Base-by-base conservation (phyloP, 1,284 basidiomycete species). In the Ceratobasidium sp. region DNA sequence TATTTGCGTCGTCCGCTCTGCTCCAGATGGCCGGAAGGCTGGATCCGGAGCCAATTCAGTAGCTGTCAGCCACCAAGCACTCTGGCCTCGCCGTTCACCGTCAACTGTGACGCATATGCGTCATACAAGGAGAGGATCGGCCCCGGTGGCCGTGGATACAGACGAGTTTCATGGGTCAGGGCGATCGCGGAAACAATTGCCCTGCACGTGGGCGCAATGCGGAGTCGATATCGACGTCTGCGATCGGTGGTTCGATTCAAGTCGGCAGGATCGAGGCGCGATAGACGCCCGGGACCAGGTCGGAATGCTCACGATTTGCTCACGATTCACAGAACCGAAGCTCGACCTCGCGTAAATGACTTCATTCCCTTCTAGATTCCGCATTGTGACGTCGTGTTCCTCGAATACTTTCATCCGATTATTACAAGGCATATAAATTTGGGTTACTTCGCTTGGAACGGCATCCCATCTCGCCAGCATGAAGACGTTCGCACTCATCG, bases 401-500 rank as follows among this genome's bases (percentile, higher is more conserved):
- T 44, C 11, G n/a, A 40, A 49, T 51, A 29, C 17, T 51, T 37
- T 9, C 37, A 5, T 40, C 37, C 37, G 5, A 9, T 40, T 40
- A 11, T 54, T 46, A 11, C 59, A 29, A 52, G 37, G 46, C 22
- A 25, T 64, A 73, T 59, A 44, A 62, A 73, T 32, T 34, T 40
- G 43, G 15, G 44, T 19, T 49, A 2, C 44, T 52, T 64, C 19
- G 59, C 46, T 19, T 25, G 11, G 15, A 51, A 25, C 44, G 19
- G 34, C n/a, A 52, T 34, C 46, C 43, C 59, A 61, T 7, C 44
- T 52, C n/a, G 13, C 56, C 22, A 34, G 4, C 57, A 73, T 73
- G 70, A 73, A 73, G 70, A 49, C 56, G 17, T 46, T 61, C 22
- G 70, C 70, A 2, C 32, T 73, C 25, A 32, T 73, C 29, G 46